Conservation (phyloP, 1,284 basidiomycete species). For the Leccinum pseudoinsigne region DNA sequence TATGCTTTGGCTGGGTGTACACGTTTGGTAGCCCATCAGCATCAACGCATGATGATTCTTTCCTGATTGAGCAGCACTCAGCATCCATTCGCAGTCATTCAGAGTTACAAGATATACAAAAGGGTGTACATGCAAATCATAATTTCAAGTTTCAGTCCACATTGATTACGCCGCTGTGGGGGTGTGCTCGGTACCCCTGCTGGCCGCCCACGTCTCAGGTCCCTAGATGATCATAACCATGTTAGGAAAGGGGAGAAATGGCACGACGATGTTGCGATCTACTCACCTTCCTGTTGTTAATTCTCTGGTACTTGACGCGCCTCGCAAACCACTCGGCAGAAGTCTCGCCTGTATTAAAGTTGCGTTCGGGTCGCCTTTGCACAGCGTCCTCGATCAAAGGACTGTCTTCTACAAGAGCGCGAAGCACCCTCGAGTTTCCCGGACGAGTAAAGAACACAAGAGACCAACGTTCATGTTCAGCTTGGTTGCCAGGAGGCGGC, state of each 20-base stretch:
- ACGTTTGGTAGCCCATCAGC: neutral
- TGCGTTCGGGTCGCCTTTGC: conserved; percentile 31
- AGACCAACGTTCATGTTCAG: conserved; percentile 51
- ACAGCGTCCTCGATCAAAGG: conserved; percentile 43
- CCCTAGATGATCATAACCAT: conserved; percentile 23
- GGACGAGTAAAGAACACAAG: conserved; percentile 65
- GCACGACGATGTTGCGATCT: neutral
- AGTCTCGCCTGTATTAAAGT: conserved; percentile 42
- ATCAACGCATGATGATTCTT: neutral
- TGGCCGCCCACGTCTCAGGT: conserved; percentile 37
- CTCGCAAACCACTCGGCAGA: conserved; percentile 50
- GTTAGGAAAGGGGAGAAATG: conserved; percentile 1
- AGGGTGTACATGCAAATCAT: neutral
- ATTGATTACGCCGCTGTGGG: conserved; percentile 20
- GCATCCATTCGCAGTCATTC: neutral
- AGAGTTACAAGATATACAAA: neutral
- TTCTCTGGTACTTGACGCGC: conserved; percentile 45
- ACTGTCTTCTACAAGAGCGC: conserved; percentile 53
- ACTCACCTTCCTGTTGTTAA: conserved; percentile 44
- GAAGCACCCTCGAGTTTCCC: conserved; percentile 47
- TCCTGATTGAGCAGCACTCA: neutral
- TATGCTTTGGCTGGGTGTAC: neutral
- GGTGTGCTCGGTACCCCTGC: conserved; percentile 37
- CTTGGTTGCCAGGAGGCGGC: conserved; percentile 48
- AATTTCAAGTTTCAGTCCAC: neutral